These are phyloP conservation scores for Phytophthora boehmeriae DNA, from an alignment of 352 stramenopile genomes.

Conservation along the genomic window DNA sequence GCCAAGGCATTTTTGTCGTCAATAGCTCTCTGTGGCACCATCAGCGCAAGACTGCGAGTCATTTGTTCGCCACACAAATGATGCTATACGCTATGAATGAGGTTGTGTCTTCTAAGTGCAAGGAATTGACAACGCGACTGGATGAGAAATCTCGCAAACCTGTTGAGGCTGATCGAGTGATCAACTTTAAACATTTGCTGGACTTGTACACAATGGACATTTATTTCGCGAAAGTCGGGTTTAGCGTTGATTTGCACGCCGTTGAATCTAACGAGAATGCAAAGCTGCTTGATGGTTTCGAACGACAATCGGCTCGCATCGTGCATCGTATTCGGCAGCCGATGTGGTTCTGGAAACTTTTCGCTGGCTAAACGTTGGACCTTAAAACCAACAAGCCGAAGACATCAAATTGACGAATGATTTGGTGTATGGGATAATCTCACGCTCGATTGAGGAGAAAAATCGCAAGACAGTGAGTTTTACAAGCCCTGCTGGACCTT, in stretches of 20 bases:
- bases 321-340: constrained; percentile 46
- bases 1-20: constrained; percentile 76
- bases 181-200: constrained; percentile 61
- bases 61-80: constrained; percentile 85
- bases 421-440: constrained; percentile 42
- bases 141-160: constrained; percentile 14
- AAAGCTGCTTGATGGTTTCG: constrained; percentile 42
- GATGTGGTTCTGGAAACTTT: constrained; percentile 46
- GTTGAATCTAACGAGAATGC: constrained; percentile 43
- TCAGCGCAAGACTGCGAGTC: constrained; percentile 89
- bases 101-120: constrained; percentile 46
- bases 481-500: neutral
- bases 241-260: constrained; percentile 63
- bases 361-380: constrained; percentile 44
- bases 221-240: constrained; percentile 77
- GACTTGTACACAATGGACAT: constrained; percentile 71
- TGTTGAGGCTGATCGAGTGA: constrained; percentile 12
- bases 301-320: constrained; percentile 37
- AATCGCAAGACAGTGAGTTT: constrained; percentile 5
- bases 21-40: constrained; percentile 72
- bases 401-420: constrained; percentile 38
- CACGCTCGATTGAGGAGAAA: constrained; percentile 37
- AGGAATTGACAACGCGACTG: constrained; percentile 43
- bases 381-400: constrained; percentile 40
- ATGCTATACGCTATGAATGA: constrained; percentile 66